Conservation (phyloP, 2,329 filamentous ascomycete species). For the Ascomycota sp. region DNA sequence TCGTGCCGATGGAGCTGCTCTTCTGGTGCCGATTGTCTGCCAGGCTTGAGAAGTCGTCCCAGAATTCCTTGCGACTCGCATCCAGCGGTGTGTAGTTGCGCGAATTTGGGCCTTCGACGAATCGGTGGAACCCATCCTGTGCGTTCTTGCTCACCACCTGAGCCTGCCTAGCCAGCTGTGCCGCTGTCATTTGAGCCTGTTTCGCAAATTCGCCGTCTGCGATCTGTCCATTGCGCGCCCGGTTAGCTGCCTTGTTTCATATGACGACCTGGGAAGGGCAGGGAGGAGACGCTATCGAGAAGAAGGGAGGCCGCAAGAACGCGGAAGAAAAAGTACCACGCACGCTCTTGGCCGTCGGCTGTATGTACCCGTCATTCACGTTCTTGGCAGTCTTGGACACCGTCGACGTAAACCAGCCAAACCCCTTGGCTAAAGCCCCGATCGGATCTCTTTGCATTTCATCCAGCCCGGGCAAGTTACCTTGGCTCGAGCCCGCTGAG, state of each 20-base stretch:
- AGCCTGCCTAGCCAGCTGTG: constrained; percentile 43
- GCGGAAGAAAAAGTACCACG: neutral
- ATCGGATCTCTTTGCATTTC: constrained; percentile 84
- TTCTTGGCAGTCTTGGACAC: constrained; percentile 79
- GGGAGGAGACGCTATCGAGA: no score
- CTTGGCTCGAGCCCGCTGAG: constrained; percentile 21
- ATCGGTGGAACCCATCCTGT: constrained; percentile 59
- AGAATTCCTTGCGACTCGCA: constrained; percentile 60
- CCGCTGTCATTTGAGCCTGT: constrained; percentile 37
- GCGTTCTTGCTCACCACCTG: constrained; percentile 51
- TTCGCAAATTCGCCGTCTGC: constrained; percentile 58
- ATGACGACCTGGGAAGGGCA: neutral
- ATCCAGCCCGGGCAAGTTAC: constrained; percentile 44
- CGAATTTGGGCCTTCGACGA: constrained; percentile 52
- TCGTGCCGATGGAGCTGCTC: constrained; percentile 31
- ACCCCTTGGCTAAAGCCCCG: constrained; percentile 70
- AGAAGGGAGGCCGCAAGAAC: neutral
- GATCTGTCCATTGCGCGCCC: constrained; percentile 26
- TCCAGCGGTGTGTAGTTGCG: constrained; percentile 22
- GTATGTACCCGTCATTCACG: constrained; percentile 76
- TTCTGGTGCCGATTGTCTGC: constrained; percentile 30
- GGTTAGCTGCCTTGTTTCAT: constrained; percentile 5
- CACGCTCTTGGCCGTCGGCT: constrained; percentile 48
- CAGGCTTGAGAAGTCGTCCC: constrained; percentile 67
- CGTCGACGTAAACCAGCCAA: constrained; percentile 79